These are phyloP conservation scores for Fusarium falciforme DNA, from an alignment of 2,329 filamentous ascomycete genomes.

Conservation along the genomic window DNA sequence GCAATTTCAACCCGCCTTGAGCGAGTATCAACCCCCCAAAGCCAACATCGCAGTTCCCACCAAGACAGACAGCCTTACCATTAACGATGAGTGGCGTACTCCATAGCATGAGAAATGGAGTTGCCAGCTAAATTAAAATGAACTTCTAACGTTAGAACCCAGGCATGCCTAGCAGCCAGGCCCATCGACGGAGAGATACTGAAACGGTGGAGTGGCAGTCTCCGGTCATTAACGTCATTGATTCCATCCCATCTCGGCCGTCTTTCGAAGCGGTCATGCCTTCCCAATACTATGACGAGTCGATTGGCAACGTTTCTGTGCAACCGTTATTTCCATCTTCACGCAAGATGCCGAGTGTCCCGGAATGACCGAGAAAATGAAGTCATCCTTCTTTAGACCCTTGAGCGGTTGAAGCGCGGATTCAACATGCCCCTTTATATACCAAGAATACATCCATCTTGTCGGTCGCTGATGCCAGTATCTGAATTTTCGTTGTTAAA, in stretches of 20 bases:
- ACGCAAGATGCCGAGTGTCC: neutral
- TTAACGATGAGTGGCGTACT: too few species aligned
- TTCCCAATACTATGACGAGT: neutral
- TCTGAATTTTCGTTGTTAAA: too few species aligned
- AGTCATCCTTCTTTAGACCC: neutral
- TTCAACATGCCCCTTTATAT: neutral
- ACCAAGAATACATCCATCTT: neutral
- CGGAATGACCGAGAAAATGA: neutral
- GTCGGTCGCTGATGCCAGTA: rapidly evolving
- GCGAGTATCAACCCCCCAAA: too few species aligned
- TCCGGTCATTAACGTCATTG: neutral
- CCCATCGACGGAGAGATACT: too few species aligned
- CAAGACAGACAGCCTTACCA: too few species aligned
- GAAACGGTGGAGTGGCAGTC: neutral
- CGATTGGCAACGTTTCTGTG: neutral
- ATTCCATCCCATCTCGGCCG: neutral
- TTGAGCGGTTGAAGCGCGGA: neutral
- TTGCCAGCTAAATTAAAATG: too few species aligned
- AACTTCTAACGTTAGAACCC: too few species aligned
- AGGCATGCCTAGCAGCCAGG: too few species aligned
- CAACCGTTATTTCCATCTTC: neutral
- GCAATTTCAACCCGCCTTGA: neutral
- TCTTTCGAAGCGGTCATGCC: neutral
- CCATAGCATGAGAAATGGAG: too few species aligned
- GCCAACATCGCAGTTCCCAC: too few species aligned